phyloP scores from a whole-genome alignment of 1,284 basidiomycete genomes.

The Moesziomyces sp. region DNA sequence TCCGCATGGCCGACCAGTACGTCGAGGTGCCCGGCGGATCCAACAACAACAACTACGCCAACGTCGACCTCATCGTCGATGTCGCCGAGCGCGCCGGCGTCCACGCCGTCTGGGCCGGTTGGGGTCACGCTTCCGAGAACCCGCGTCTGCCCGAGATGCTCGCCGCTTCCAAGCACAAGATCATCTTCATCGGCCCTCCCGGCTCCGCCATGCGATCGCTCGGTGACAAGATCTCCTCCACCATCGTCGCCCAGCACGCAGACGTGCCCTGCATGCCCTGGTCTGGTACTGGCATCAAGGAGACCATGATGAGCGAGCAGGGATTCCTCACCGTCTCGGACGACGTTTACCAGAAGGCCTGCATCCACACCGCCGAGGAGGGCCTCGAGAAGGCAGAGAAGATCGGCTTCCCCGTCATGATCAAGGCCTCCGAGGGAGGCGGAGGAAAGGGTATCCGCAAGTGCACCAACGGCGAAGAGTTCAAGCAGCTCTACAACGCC shows the following conservation, averaged over 20 bases:
- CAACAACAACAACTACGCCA: constrained; percentile 99
- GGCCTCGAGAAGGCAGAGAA: constrained; percentile 84
- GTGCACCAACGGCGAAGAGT: constrained; percentile 74
- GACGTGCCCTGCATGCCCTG: constrained; percentile 99
- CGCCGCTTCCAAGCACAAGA: constrained; percentile 89
- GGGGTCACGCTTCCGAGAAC: constrained; percentile 99
- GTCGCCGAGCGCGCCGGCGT: constrained; percentile 96
- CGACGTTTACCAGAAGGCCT: constrained; percentile 87
- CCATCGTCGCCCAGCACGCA: constrained; percentile 97
- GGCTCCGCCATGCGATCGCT: constrained; percentile 99
- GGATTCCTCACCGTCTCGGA: constrained; percentile 96
- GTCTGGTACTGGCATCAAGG: constrained; percentile 94
- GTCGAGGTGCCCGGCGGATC: constrained; percentile 97
- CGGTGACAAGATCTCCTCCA: constrained; percentile 99
- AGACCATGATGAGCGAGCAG: constrained; percentile 84
- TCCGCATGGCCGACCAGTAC: constrained; percentile 99
- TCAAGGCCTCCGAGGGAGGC: constrained; percentile 98
- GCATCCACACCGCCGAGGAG: constrained; percentile 88
- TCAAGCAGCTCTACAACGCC: constrained; percentile 92
- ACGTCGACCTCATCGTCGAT: constrained; percentile 98
- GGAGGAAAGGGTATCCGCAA: constrained; percentile 86
- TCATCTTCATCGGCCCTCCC: constrained; percentile 98
- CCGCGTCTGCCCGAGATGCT: constrained; percentile 96
- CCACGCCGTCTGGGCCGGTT: constrained; percentile 99
- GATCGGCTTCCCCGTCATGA: constrained; percentile 99